A percentile compares a stretch with the other conserved stretches of the same genome.
Evolutionary conservation across 2,329 filamentous ascomycete genomes (phyloP).

Genomic region (Diaporthe helianthi): DNA sequence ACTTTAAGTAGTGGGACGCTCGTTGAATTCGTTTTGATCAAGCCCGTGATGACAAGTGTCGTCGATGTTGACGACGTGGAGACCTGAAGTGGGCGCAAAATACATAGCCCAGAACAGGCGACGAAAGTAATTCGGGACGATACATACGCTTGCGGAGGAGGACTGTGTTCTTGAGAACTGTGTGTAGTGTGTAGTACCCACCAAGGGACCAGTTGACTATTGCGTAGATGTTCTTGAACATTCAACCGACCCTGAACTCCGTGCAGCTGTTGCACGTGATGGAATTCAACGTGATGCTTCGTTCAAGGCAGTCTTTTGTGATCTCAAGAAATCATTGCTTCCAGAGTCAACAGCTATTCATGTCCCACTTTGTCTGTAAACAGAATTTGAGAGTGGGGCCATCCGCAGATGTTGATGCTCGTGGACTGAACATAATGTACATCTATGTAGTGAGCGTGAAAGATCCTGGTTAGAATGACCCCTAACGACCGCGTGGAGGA

Average conservation of each 20-base stretch:
- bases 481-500: neutral
- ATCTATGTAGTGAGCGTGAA: neutral
- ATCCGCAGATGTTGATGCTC: neutral
- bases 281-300: neutral
- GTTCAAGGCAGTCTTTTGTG: neutral
- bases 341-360: neutral
- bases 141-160: constrained; percentile 1
- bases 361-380: neutral
- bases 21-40: neutral
- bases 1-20: neutral
- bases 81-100: neutral
- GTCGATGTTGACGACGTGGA: neutral
- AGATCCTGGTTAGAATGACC: neutral
- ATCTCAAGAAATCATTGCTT: neutral
- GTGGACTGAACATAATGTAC: neutral
- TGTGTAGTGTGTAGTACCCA: neutral
- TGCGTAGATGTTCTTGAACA: neutral
- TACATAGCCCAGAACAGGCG: neutral
- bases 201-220: neutral
- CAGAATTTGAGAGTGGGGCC: too few relatives aligned
- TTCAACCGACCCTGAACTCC: neutral
- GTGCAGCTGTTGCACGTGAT: neutral
- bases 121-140: constrained; percentile 1
- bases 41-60: neutral
- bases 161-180: neutral